Evolutionary conservation across 805 yeast species (phyloP).

Genomic region (Wickerhamiella qilinensis): DNA sequence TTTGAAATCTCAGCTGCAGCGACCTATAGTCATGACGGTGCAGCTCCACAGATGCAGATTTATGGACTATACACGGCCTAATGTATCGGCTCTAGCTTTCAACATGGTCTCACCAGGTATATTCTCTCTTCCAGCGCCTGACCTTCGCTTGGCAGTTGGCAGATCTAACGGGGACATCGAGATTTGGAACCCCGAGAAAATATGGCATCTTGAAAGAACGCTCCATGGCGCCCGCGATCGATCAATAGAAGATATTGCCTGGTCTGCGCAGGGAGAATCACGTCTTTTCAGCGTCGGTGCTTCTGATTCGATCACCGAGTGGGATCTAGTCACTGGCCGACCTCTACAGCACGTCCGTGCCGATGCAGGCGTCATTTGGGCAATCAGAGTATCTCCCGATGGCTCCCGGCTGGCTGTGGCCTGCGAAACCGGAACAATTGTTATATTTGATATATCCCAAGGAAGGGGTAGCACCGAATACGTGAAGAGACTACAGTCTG

Average conservation of each 20-base stretch:
- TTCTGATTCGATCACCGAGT: constrained; percentile 76
- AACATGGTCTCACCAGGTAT: constrained; percentile 35
- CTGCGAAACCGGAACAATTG: constrained; percentile 89
- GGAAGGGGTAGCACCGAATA: constrained; percentile 76
- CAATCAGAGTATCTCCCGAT: constrained; percentile 46
- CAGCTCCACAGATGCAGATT: constrained; percentile 83
- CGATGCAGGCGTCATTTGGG: constrained; percentile 90
- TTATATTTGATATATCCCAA: constrained; percentile 66
- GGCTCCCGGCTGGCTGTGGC: constrained; percentile 68
- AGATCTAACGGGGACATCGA: constrained; percentile 91
- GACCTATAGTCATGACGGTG: constrained; percentile 23
- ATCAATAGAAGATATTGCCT: constrained; percentile 76
- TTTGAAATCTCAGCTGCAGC: neutral
- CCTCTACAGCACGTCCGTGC: constrained; percentile 71
- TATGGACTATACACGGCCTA: constrained; percentile 74
- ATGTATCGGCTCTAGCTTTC: constrained; percentile 68
- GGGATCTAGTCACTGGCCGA: constrained; percentile 64
- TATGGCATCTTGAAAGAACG: constrained; percentile 61
- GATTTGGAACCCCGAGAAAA: constrained; percentile 73
- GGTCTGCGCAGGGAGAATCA: constrained; percentile 41
- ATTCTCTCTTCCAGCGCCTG: constrained; percentile 29
- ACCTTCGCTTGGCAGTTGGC: constrained; percentile 74
- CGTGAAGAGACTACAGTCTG: constrained; percentile 44
- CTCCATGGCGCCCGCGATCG: constrained; percentile 70
- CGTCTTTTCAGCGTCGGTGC: constrained; percentile 91